Conservation (phyloP, 2,329 filamentous ascomycete species). For the Phialophora macrospora region DNA sequence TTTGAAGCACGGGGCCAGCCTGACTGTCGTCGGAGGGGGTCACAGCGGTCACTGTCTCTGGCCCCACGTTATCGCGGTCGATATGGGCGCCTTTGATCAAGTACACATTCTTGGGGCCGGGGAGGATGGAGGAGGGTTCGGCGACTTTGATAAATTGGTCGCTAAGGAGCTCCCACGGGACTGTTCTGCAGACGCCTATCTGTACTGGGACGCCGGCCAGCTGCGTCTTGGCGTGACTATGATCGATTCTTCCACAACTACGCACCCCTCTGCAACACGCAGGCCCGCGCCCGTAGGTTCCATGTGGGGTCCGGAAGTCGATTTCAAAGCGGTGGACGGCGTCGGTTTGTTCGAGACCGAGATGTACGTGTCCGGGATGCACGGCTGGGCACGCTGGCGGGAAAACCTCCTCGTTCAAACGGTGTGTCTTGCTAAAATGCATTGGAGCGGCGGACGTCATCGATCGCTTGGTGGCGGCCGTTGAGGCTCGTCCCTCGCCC, state of each 20-base stretch:
- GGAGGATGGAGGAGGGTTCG: slow-evolving; percentile 43
- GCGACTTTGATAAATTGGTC: slow-evolving; percentile 48
- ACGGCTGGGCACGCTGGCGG: slow-evolving; percentile 62
- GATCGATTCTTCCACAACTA: slow-evolving; percentile 47
- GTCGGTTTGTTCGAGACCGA: slow-evolving; percentile 62
- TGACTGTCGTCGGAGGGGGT: slow-evolving; percentile 63
- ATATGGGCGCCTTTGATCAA: slow-evolving; percentile 63
- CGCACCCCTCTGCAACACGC: slow-evolving; percentile 24
- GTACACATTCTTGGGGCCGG: slow-evolving; percentile 50
- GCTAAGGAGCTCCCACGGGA: slow-evolving; percentile 50
- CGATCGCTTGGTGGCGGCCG: slow-evolving; percentile 50
- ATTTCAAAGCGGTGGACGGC: slow-evolving; percentile 50
- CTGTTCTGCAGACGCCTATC: slow-evolving; percentile 61
- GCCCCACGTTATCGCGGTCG: slow-evolving; percentile 60
- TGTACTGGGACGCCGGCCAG: slow-evolving; percentile 56
- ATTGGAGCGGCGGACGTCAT: slow-evolving; percentile 49
- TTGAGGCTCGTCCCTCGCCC: slow-evolving; percentile 57
- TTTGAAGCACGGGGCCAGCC: slow-evolving; percentile 49
- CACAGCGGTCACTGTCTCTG: slow-evolving; percentile 65
- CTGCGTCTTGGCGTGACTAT: slow-evolving; percentile 60
- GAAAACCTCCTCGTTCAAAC: slow-evolving; percentile 69
- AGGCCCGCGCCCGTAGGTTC: slow-evolving; percentile 21
- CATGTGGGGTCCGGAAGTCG: slow-evolving; percentile 46
- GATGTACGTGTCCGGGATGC: slow-evolving; percentile 66
- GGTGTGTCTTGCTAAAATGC: slow-evolving; percentile 63